Evolutionary conservation across 176 grass and related monocot genomes (phyloP).

Genomic region (Typha latifolia): DNA sequence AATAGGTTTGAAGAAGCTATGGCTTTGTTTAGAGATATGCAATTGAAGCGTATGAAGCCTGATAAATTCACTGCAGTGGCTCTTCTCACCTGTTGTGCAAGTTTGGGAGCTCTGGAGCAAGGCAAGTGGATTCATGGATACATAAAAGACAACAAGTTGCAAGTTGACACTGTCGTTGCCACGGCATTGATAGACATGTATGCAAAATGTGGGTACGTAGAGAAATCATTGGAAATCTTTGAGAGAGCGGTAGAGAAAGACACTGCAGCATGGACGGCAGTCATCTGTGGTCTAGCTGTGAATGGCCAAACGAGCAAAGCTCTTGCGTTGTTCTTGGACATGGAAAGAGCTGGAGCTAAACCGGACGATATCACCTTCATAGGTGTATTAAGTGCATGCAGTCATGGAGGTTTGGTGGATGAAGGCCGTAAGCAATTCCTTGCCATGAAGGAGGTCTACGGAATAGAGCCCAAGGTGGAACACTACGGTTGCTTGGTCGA

Average conservation of each 20-base stretch:
- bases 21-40: conserved; percentile 57
- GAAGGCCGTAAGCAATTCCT: conserved; percentile 41
- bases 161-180: conserved; percentile 4
- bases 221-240: conserved; percentile 38
- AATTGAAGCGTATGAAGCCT: conserved; percentile 34
- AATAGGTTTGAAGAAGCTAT: conserved; percentile 46
- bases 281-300: conserved; percentile 48
- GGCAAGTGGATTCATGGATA: conserved; percentile 13
- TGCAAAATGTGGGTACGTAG: conserved; percentile 19
- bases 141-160: conserved; percentile 1
- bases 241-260: conserved; percentile 26
- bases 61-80: conserved; percentile 52
- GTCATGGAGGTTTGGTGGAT: conserved; percentile 53
- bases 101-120: conserved; percentile 30
- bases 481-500: conserved; percentile 59
- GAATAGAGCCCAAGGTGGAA: conserved; percentile 40
- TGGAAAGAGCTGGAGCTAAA: conserved; percentile 27
- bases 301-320: conserved; percentile 48
- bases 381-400: conserved; percentile 43
- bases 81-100: conserved; percentile 49
- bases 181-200: conserved; percentile 27
- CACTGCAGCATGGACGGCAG: conserved; percentile 39
- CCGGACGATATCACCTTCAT: conserved; percentile 51
- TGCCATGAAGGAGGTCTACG: conserved; percentile 40
- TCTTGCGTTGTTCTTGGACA: conserved; percentile 43